Percentiles rank a stretch among this genome's conserved stretches.
These are phyloP conservation scores for Aspergillus glaucus DNA, from an alignment of 2,329 filamentous ascomycete species.

Conservation along the genomic window DNA sequence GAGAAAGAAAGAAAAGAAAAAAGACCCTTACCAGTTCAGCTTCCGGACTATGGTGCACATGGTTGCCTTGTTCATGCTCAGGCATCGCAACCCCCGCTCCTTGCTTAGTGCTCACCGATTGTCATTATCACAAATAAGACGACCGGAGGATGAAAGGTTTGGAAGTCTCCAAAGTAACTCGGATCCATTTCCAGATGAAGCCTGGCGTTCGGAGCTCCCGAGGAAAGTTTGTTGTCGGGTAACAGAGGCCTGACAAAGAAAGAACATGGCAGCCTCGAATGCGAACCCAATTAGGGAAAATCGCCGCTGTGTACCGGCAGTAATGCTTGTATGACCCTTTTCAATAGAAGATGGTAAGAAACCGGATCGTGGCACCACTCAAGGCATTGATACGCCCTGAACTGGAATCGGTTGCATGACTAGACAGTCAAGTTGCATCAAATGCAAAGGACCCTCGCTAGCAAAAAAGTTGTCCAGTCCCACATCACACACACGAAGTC, in stretches of 20 bases:
- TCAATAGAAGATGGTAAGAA: constrained; percentile 27
- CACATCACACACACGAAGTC: no score
- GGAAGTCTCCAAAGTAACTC: not conserved
- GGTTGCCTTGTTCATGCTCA: no score
- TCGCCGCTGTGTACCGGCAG: constrained; percentile 2
- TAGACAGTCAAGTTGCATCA: constrained; percentile 34
- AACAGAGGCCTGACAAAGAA: not conserved
- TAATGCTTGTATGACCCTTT: constrained; percentile 5
- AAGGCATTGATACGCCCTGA: constrained; percentile 33
- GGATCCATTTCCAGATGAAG: not conserved
- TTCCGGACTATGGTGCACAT: no score
- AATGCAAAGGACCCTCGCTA: constrained; percentile 18
- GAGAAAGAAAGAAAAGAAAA: no score
- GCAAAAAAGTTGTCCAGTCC: constrained; percentile 5
- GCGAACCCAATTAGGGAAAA: constrained; percentile 4
- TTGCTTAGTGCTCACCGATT: no score
- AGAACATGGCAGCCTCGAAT: not conserved
- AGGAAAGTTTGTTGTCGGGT: not conserved
- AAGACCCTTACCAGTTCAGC: no score
- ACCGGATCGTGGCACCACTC: constrained; percentile 25
- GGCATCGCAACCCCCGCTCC: no score
- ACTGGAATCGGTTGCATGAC: constrained; percentile 14
- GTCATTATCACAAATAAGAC: not conserved
- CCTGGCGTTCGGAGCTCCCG: not conserved
- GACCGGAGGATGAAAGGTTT: not conserved